phyloP scores from a whole-genome alignment of 768 basidiomycete species.

The Austroboletus eburneus region DNA sequence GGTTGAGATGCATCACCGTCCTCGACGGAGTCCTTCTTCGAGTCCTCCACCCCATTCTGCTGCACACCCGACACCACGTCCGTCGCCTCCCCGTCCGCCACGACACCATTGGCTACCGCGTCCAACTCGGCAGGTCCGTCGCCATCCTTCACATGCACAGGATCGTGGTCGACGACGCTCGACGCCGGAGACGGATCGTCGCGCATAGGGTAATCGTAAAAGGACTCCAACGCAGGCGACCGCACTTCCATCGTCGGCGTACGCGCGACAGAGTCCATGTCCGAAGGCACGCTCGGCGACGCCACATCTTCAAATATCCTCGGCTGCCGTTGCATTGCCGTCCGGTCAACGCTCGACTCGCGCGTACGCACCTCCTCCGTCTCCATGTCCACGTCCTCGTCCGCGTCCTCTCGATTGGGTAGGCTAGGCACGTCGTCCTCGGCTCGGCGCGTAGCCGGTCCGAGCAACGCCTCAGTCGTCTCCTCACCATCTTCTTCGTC shows the following conservation, averaged over 20 bases:
- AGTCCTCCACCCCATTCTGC: neutral
- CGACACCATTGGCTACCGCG: neutral
- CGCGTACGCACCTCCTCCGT: too few relatives aligned
- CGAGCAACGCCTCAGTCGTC: constrained; percentile 26
- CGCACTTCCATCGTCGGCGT: constrained; percentile 19
- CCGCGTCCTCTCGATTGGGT: neutral
- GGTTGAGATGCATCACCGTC: neutral
- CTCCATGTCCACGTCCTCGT: constrained; percentile 3
- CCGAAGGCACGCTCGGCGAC: constrained; percentile 25
- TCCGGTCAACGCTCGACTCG: constrained; percentile 5
- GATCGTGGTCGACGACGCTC: constrained; percentile 24
- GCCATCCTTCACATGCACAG: constrained; percentile 18
- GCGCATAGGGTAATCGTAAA: constrained; percentile 20
- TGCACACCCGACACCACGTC: neutral
- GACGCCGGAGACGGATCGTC: constrained; percentile 28
- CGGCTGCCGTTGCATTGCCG: neutral
- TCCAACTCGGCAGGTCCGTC: neutral
- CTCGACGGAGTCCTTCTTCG: neutral
- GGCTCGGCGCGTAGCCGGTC: constrained; percentile 1
- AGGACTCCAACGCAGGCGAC: constrained; percentile 22
- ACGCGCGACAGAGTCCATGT: constrained; percentile 23
- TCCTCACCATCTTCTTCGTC: constrained; percentile 30
- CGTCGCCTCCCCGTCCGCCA: neutral
- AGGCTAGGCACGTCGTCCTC: neutral
- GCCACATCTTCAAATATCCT: constrained; percentile 13